These are phyloP conservation scores for Boletus subcaerulescens DNA, from an alignment of 768 basidiomycete species.

Conservation along the genomic window DNA sequence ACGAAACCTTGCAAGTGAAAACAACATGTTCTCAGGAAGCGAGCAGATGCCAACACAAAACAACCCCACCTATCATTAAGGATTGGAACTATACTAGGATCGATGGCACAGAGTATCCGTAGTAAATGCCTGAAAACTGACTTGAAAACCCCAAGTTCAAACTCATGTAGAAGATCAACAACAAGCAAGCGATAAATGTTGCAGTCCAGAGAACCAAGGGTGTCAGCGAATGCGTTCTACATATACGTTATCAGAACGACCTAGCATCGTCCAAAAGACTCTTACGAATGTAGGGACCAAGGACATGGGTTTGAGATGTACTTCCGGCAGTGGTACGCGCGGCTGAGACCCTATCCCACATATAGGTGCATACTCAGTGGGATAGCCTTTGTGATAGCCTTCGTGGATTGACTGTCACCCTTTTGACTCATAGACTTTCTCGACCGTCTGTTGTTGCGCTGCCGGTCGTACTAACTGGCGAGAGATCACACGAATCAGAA, in stretches of 20 bases:
- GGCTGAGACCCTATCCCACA: too few species aligned
- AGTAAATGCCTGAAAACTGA: background rate
- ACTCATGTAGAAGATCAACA: background rate
- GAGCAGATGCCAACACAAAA: background rate
- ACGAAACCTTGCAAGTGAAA: slow-evolving; percentile 14
- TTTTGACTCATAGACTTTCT: too few species aligned
- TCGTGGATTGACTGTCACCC: too few species aligned
- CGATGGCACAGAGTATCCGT: background rate
- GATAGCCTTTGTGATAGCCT: too few species aligned
- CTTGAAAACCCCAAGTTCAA: slow-evolving; percentile 34
- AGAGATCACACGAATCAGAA: too few species aligned
- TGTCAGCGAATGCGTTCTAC: background rate
- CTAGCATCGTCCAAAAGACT: too few species aligned
- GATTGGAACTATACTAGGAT: slow-evolving; percentile 3
- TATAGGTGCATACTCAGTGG: too few species aligned
- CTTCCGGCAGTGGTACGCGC: background rate
- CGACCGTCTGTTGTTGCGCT: too few species aligned
- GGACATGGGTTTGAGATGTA: slow-evolving; percentile 5
- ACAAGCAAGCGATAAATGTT: background rate
- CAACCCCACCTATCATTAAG: background rate
- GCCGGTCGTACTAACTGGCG: too few species aligned
- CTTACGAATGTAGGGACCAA: slow-evolving; percentile 13
- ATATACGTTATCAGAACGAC: background rate
- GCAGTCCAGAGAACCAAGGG: background rate
- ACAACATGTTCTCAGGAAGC: too few species aligned